Evolutionary conservation across 352 stramenopile genomes (phyloP), one percentile per base, ranked within the genome.

Genomic region (Phytophthora macrochlamydospora): DNA sequence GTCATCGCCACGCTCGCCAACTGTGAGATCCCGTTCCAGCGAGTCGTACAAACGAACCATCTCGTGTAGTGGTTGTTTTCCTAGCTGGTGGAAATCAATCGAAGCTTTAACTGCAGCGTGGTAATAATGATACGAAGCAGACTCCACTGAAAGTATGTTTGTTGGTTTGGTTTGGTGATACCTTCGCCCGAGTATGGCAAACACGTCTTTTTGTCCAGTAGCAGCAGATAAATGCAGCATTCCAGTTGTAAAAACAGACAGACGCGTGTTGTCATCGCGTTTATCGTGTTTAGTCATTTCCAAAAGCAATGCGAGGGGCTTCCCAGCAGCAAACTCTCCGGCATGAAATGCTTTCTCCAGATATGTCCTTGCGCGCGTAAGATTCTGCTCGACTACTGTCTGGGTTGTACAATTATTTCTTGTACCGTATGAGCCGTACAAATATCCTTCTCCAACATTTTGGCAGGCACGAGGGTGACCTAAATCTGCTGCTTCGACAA

Each of bases 1-100:
- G 49, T 97, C 74, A 49, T 95, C 83, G 3, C 92, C 91, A 13
- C 56, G 63, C 40, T 79, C 63, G 29, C 71, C 71, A 54, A 57
- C 31, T 12, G 64, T 74, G 8, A 79, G 29, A 54, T 79, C 71
- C 4, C 79, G 73, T 56, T 97, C 65, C 0, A 86, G 62, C 2
- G 69, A 87, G 55, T 93, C 81, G 56, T 90, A 93, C 7, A 94
- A 59, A 2, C 80, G 84, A 54, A 87, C 76, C 78, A 92, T 89
- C 51, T 93, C 85, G 51, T 91, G 84, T 18, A 91, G 69, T 14
- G 89, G 87, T 52, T 97, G 82, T 42, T 92, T 79, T 14, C 91
- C 91, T 43, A 64, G 76, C 6, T 77, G 69, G 50, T 97, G 89
- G 48, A 83, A 96, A 6, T 75, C 65, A 0, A 48, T 58, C 2